Evolutionary conservation across 2,329 filamentous ascomycete genomes (phyloP).

Genomic region (Akanthomyces dipterigenus): DNA sequence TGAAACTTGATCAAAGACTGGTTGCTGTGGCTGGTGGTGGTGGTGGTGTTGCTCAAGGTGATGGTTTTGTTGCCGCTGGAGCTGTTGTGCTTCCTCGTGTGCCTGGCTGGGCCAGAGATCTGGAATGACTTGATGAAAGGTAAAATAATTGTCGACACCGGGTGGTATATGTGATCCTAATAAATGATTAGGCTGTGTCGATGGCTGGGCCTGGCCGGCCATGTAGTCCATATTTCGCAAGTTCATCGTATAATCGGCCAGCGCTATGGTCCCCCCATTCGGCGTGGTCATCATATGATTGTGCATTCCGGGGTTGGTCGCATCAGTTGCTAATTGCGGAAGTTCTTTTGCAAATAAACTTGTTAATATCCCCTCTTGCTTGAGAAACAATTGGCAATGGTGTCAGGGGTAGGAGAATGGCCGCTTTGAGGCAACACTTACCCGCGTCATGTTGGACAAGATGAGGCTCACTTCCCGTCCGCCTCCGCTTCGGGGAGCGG

Average conservation of each 20-base stretch:
- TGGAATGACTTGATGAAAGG: background rate
- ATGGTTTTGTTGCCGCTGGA: background rate
- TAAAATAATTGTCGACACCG: background rate
- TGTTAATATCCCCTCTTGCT: background rate
- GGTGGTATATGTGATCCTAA: slow-evolving; percentile 14
- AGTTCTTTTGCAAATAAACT: slow-evolving; percentile 6
- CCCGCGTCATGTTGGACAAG: slow-evolving; percentile 29
- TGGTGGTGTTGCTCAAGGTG: background rate
- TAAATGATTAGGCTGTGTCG: slow-evolving; percentile 20
- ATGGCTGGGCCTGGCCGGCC: slow-evolving; percentile 13
- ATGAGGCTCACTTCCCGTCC: slow-evolving; percentile 27
- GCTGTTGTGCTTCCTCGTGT: slow-evolving; percentile 1
- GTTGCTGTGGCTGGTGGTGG: background rate
- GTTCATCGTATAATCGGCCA: slow-evolving; percentile 29
- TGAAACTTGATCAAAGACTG: background rate
- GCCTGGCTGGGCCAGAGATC: background rate
- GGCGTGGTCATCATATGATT: slow-evolving; percentile 8
- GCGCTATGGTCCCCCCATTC: slow-evolving; percentile 23
- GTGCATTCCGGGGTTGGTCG: background rate
- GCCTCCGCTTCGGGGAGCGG: slow-evolving; percentile 32
- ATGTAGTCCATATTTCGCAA: slow-evolving; percentile 29
- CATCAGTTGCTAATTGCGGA: slow-evolving; percentile 7
- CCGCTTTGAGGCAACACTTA: slow-evolving; percentile 23
- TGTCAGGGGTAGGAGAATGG: slow-evolving; percentile 2
- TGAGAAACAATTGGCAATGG: slow-evolving; percentile 10